These are phyloP conservation scores for Brassica napus DNA, from an alignment of 345 rosid species.

Conservation along the genomic window Da-Ae NC_063451.1:21666001-21666500, in stretches of 20 bases:
- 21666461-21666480: background rate
- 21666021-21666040: no score
- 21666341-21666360: background rate
- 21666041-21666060: background rate
- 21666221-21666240: background rate
- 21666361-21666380: background rate
- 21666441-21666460: background rate
- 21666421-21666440: background rate
- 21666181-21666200: no score
- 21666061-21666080: no score
- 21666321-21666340: background rate
- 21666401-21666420: background rate
- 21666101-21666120: no score
- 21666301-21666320: background rate
- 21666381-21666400: background rate
- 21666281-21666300: background rate
- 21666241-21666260: background rate
- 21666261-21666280: background rate
- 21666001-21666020: background rate
- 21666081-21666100: no score
- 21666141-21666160: no score
- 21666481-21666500: background rate
- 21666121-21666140: no score
- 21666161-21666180: no score
- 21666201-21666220: no score